Conservation (phyloP, 2,329 filamentous ascomycete species). For the Lecanicillium sp. region DNA sequence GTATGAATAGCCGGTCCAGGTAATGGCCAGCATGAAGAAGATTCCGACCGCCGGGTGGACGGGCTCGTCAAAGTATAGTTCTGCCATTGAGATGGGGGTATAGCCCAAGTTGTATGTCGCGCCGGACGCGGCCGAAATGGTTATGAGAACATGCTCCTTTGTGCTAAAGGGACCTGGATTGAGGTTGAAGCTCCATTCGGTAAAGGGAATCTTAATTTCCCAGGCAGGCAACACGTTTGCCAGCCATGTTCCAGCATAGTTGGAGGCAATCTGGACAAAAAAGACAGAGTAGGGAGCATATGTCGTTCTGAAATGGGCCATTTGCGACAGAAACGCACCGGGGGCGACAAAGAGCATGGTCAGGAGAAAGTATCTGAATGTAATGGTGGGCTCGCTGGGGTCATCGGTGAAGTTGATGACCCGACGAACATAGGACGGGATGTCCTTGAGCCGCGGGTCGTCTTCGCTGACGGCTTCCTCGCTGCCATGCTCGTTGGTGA, state of each 20-base stretch:
- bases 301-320: conserved; percentile 50
- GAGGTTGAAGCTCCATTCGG: conserved; percentile 39
- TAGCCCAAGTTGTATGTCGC: conserved; percentile 45
- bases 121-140: conserved; percentile 45
- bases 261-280: conserved; percentile 54
- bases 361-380: conserved; percentile 52
- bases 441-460: conserved; percentile 42
- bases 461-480: conserved; percentile 30
- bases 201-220: conserved; percentile 38
- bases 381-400: conserved; percentile 45
- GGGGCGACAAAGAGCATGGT: conserved; percentile 47
- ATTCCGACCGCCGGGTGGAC: conserved; percentile 46
- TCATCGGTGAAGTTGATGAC: conserved; percentile 52
- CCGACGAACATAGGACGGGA: conserved; percentile 47
- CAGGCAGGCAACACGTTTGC: conserved; percentile 41
- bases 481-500: conserved; percentile 4
- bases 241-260: conserved; percentile 46
- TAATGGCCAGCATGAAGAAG: conserved; percentile 52
- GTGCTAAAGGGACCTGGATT: conserved; percentile 50
- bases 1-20: conserved; percentile 51
- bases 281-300: conserved; percentile 49
- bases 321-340: conserved; percentile 49
- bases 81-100: conserved; percentile 43
- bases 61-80: conserved; percentile 46
- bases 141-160: conserved; percentile 51